Conservation (phyloP, 2,329 filamentous ascomycete genomes). For the Rutstroemia sydowiana region DNA sequence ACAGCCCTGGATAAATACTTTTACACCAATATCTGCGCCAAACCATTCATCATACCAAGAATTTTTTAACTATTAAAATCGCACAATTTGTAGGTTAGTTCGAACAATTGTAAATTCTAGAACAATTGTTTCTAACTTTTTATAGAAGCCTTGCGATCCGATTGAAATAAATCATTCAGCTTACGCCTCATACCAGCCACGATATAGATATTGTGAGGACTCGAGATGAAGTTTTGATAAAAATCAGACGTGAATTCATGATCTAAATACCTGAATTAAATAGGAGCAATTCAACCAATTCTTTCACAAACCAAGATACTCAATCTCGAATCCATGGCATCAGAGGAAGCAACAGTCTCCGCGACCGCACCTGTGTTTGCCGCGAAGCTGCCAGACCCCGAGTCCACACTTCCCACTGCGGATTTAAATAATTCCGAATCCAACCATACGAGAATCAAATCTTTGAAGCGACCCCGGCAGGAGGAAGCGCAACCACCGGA, state of each 20-base stretch:
- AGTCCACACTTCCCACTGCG: constrained; percentile 14
- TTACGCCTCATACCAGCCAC: constrained; percentile 11
- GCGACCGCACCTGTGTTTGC: constrained; percentile 20
- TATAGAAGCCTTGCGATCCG: constrained; percentile 15
- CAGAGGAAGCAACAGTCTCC: constrained; percentile 23
- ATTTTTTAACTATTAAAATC: neutral
- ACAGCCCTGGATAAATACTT: constrained; percentile 5
- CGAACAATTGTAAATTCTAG: neutral
- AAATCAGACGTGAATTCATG: constrained; percentile 12
- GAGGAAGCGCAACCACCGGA: constrained; percentile 21
- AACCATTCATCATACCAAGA: neutral
- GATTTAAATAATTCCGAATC: constrained; percentile 14
- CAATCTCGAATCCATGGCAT: constrained; percentile 23
- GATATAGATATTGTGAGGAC: constrained; percentile 11
- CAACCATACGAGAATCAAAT: constrained; percentile 21
- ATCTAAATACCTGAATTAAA: constrained; percentile 8
- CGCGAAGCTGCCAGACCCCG: constrained; percentile 18
- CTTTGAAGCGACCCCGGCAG: constrained; percentile 26
- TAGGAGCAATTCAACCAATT: neutral
- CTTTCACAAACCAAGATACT: neutral
- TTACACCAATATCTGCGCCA: neutral
- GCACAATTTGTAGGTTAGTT: constrained; percentile 4
- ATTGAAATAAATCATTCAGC: constrained; percentile 5
- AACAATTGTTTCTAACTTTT: constrained; percentile 9
- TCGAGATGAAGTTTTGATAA: constrained; percentile 22